Conservation (phyloP, 139 green algal genomes). For the Ettlia oleoabundans region DNA sequence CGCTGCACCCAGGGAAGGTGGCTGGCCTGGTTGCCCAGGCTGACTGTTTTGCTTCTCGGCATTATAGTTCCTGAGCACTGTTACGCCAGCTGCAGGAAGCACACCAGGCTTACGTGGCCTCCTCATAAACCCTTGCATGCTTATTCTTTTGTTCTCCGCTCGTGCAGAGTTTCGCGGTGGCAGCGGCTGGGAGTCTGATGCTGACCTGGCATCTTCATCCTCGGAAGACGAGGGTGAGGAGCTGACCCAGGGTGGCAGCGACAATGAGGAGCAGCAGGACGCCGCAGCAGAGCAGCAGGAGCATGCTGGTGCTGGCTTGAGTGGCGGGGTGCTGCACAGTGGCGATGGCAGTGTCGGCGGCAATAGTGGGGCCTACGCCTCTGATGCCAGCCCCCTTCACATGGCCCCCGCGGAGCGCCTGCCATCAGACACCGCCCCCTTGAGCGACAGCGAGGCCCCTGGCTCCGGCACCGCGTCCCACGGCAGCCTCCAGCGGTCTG, state of each 20-base stretch:
- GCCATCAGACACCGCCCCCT: constrained; percentile 1
- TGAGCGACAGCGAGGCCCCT: constrained; percentile 9
- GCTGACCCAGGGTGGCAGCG: background rate
- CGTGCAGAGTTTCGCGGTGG: constrained; percentile 12
- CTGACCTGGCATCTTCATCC: constrained; percentile 18
- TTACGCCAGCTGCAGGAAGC: too few species aligned
- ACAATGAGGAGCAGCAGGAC: background rate
- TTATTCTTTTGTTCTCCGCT: background rate
- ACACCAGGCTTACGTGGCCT: too few species aligned
- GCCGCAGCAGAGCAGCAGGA: background rate
- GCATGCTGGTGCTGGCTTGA: too few species aligned
- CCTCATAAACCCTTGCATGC: too few species aligned
- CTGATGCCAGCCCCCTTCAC: background rate
- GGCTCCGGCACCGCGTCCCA: constrained; percentile 14
- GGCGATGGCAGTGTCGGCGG: too few species aligned
- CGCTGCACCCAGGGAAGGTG: too few species aligned
- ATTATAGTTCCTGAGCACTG: too few species aligned
- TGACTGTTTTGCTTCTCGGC: too few species aligned
- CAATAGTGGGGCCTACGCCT: background rate
- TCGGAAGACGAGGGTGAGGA: constrained; percentile 1
- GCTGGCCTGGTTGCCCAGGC: too few species aligned
- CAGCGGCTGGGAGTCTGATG: constrained; percentile 28
- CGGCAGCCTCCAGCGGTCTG: background rate
- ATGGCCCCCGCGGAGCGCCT: background rate
- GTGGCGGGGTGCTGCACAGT: too few species aligned